Percentiles rank a stretch among this genome's conserved stretches.
phyloP scores from a whole-genome alignment of 306 rosid species.

The Lupinus albus region DNA sequence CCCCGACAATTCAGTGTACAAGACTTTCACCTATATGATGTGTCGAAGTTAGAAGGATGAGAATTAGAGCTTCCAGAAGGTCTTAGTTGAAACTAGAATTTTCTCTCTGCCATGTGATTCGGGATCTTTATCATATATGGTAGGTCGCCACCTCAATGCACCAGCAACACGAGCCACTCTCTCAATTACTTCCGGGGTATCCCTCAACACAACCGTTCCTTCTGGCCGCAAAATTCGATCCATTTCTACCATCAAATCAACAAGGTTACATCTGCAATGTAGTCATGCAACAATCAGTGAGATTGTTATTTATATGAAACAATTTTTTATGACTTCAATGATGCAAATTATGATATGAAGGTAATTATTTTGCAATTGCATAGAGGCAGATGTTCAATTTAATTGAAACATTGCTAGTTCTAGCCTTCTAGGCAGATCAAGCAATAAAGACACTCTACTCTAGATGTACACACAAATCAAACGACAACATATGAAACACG shows the following conservation, averaged over 20 bases:
- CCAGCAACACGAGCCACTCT: conserved; percentile 72
- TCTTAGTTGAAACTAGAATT: conserved; percentile 79
- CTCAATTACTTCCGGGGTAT: conserved; percentile 73
- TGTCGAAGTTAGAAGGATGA: conserved; percentile 51
- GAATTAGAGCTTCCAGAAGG: conserved; percentile 64
- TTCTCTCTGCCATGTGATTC: conserved; percentile 78
- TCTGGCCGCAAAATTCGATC: conserved; percentile 90
- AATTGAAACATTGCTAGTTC: not conserved
- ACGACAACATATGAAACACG: too few species aligned
- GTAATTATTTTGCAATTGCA: not conserved
- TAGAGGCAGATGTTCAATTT: conserved; percentile 14
- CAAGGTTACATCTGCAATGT: conserved; percentile 76
- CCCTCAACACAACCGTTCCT: conserved; percentile 85
- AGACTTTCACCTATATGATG: conserved; percentile 53
- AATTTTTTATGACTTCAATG: not conserved
- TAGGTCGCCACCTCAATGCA: conserved; percentile 72
- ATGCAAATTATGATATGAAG: conserved; percentile 7
- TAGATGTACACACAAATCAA: conserved; percentile 10
- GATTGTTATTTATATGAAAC: not conserved
- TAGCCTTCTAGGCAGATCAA: conserved; percentile 14
- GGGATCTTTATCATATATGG: conserved; percentile 68
- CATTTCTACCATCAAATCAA: conserved; percentile 92
- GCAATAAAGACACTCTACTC: conserved; percentile 4
- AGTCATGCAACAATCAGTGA: conserved; percentile 18
- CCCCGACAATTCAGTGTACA: too few species aligned